Percentiles rank a stretch among this genome's conserved stretches.
These are phyloP conservation scores for Tephrocybe sp. DNA, from an alignment of 768 basidiomycete species.

Conservation along the genomic window DNA sequence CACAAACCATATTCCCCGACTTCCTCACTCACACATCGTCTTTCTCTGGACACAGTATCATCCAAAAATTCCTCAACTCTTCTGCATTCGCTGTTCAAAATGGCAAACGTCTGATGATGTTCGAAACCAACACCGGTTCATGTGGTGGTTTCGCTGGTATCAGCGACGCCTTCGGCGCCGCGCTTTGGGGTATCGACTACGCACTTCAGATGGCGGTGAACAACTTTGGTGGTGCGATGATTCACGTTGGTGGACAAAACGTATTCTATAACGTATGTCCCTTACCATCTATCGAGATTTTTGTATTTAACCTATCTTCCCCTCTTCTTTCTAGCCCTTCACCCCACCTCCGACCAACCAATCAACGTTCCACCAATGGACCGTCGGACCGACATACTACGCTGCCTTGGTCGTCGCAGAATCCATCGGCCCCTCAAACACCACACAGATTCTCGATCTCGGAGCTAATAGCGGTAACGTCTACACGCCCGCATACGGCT, in stretches of 20 bases:
- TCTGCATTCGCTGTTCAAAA: slow-evolving; percentile 40
- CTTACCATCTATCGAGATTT: slow-evolving; percentile 1
- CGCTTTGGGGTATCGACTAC: slow-evolving; percentile 65
- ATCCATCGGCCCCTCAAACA: slow-evolving; percentile 58
- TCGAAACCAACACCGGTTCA: slow-evolving; percentile 69
- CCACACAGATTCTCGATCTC: slow-evolving; percentile 65
- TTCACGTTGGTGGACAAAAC: slow-evolving; percentile 62
- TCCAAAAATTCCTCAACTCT: slow-evolving; percentile 50
- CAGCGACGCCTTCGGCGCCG: slow-evolving; percentile 59
- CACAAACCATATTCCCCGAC: slow-evolving; percentile 45
- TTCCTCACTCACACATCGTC: slow-evolving; percentile 60
- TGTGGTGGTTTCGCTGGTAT: slow-evolving; percentile 69
- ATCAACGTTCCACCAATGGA: slow-evolving; percentile 65
- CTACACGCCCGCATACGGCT: slow-evolving; percentile 64
- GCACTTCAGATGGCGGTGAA: slow-evolving; percentile 53
- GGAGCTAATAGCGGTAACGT: slow-evolving; percentile 46
- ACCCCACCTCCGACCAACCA: slow-evolving; percentile 57
- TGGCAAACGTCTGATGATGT: slow-evolving; percentile 54
- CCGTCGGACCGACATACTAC: slow-evolving; percentile 75
- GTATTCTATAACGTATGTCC: slow-evolving; percentile 61
- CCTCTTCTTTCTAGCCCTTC: slow-evolving; percentile 47
- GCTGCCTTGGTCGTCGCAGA: slow-evolving; percentile 70
- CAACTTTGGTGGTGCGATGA: slow-evolving; percentile 49
- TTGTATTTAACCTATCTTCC: slow-evolving; percentile 26
- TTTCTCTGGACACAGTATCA: slow-evolving; percentile 37